phyloP scores from a whole-genome alignment of 306 rosid genomes.

The Cucurbita pepo region DNA sequence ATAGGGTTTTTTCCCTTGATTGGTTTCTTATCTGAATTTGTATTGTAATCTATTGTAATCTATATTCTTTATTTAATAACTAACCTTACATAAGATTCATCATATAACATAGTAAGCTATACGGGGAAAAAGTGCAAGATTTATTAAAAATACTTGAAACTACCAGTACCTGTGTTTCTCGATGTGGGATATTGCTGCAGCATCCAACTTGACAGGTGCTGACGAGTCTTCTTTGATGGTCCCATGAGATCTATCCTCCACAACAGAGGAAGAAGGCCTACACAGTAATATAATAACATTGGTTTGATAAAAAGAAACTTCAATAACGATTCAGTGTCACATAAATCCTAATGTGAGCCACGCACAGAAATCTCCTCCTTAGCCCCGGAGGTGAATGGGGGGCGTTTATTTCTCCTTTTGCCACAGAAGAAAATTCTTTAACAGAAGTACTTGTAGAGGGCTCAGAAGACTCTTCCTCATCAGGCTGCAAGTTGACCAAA shows the following conservation, averaged over 20 bases:
- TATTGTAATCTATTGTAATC: not conserved
- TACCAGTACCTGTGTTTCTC: constrained; percentile 56
- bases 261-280: constrained; percentile 36
- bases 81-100: not conserved
- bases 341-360: not conserved
- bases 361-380: constrained; percentile 72
- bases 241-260: constrained; percentile 38
- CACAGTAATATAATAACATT: constrained; percentile 13
- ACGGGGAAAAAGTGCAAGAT: not conserved
- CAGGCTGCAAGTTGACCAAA: constrained; percentile 25
- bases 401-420: constrained; percentile 22
- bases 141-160: not conserved
- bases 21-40: not conserved
- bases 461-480: constrained; percentile 27
- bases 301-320: not conserved
- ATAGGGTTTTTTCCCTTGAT: not conserved
- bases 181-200: constrained; percentile 48
- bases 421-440: constrained; percentile 27
- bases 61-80: not conserved
- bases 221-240: constrained; percentile 23
- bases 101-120: not conserved
- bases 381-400: constrained; percentile 43
- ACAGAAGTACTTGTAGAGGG: constrained; percentile 18
- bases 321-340: not conserved
- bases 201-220: constrained; percentile 61